Conservation (phyloP, 2,329 filamentous ascomycete genomes). For the Myriosclerotinia scirpicola region DNA sequence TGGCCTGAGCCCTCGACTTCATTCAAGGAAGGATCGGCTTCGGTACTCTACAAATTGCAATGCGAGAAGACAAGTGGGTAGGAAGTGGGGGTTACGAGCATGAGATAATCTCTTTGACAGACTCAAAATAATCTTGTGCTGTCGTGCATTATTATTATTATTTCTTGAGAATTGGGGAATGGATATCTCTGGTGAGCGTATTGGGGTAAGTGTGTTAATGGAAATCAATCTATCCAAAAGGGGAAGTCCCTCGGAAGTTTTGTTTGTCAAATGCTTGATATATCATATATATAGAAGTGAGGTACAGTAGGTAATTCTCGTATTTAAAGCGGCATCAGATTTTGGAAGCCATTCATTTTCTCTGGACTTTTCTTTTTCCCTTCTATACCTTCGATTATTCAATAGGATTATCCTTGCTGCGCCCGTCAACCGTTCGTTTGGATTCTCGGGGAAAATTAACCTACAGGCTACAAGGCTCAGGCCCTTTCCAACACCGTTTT, state of each 20-base stretch:
- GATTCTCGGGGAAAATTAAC: conserved; percentile 15
- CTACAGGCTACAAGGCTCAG: conserved; percentile 2
- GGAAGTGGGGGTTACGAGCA: conserved; percentile 2
- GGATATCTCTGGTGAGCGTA: too few species aligned
- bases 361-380: background rate
- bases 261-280: too few species aligned
- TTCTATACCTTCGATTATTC: background rate
- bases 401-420: conserved; percentile 7
- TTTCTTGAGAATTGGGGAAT: background rate
- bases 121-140: conserved; percentile 15
- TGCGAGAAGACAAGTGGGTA: conserved; percentile 5
- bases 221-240: too few species aligned
- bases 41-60: background rate
- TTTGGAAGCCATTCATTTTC: conserved; percentile 1
- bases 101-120: conserved; percentile 15
- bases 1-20: background rate
- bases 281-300: too few species aligned
- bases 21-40: conserved; percentile 2
- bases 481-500: conserved; percentile 16
- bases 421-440: conserved; percentile 19
- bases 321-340: background rate
- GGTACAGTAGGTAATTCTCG: too few species aligned
- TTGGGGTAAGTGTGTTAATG: too few species aligned
- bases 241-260: too few species aligned
- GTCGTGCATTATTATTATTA: background rate